These are phyloP conservation scores for Jaminaea rosea DNA, from an alignment of 1,284 basidiomycete species.

Conservation along the genomic window DNA sequence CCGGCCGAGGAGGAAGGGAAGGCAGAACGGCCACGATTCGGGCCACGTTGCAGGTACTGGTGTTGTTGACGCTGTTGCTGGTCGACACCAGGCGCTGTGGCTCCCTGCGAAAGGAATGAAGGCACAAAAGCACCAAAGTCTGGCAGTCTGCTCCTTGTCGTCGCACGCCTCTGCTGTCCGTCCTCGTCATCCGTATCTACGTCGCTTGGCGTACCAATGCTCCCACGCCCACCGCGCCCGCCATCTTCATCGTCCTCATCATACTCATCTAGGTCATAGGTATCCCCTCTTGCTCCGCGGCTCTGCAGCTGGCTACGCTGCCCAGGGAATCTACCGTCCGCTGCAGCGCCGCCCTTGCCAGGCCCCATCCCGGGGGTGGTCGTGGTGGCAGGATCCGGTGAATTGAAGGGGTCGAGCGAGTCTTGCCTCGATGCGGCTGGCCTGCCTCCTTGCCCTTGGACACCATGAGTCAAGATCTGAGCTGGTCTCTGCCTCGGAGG, in stretches of 20 bases:
- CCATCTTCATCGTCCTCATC: too few species aligned
- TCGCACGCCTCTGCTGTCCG: background rate
- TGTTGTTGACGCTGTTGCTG: background rate
- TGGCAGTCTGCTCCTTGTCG: background rate
- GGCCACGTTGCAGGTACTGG: background rate
- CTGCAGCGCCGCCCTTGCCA: background rate
- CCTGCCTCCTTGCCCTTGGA: background rate
- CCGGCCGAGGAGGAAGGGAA: background rate
- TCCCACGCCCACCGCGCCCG: background rate
- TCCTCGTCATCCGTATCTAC: background rate
- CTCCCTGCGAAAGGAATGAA: constrained; percentile 2
- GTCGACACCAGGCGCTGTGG: background rate
- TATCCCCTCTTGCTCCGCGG: too few species aligned
- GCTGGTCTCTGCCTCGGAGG: too few species aligned
- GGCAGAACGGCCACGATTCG: too few species aligned
- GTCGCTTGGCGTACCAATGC: constrained; percentile 3
- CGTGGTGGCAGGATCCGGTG: too few species aligned
- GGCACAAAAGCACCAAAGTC: constrained; percentile 4
- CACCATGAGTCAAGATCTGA: too few species aligned
- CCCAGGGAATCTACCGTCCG: too few species aligned
- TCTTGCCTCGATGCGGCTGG: constrained; percentile 1
- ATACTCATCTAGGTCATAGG: too few species aligned
- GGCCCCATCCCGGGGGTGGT: background rate
- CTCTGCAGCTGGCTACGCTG: too few species aligned
- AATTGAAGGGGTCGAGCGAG: constrained; percentile 3